A percentile compares a stretch with the other conserved stretches of the same genome.
Conservation (phyloP, 1,284 basidiomycete species). For the Athelia sp. region DNA sequence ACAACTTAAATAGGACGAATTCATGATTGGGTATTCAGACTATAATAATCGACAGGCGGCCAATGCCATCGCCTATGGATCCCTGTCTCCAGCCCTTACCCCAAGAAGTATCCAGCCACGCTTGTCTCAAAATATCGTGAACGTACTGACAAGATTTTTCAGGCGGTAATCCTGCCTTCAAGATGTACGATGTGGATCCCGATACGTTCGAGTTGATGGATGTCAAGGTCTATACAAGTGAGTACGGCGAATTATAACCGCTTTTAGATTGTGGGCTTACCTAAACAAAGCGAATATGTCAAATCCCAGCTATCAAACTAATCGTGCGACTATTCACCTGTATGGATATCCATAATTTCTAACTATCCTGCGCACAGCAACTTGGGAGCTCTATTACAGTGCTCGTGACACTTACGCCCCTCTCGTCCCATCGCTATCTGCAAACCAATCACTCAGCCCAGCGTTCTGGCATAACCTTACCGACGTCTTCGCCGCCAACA, state of each 20-base stretch:
- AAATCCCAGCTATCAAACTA: constrained; percentile 30
- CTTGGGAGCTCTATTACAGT: constrained; percentile 53
- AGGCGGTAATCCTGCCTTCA: constrained; percentile 49
- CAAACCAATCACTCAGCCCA: constrained; percentile 28
- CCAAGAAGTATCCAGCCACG: constrained; percentile 38
- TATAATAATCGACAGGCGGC: constrained; percentile 40
- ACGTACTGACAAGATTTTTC: neutral
- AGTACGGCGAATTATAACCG: constrained; percentile 8
- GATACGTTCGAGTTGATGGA: constrained; percentile 52
- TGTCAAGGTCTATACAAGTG: constrained; percentile 36
- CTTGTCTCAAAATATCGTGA: neutral
- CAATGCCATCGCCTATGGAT: constrained; percentile 45
- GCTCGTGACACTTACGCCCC: constrained; percentile 47
- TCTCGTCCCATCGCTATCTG: constrained; percentile 27
- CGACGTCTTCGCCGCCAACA: constrained; percentile 45
- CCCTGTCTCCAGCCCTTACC: constrained; percentile 50
- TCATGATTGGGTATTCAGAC: constrained; percentile 53
- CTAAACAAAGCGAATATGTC: constrained; percentile 29
- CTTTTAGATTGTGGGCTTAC: neutral
- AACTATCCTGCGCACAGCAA: constrained; percentile 24
- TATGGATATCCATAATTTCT: neutral
- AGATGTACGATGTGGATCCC: constrained; percentile 48
- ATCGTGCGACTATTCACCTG: too few relatives aligned
- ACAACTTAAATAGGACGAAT: constrained; percentile 44
- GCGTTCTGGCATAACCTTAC: constrained; percentile 61